Evolutionary conservation across 345 rosid genomes (phyloP), one percentile per base, ranked within the genome.

Genomic region (Linum trigynum): DNA sequence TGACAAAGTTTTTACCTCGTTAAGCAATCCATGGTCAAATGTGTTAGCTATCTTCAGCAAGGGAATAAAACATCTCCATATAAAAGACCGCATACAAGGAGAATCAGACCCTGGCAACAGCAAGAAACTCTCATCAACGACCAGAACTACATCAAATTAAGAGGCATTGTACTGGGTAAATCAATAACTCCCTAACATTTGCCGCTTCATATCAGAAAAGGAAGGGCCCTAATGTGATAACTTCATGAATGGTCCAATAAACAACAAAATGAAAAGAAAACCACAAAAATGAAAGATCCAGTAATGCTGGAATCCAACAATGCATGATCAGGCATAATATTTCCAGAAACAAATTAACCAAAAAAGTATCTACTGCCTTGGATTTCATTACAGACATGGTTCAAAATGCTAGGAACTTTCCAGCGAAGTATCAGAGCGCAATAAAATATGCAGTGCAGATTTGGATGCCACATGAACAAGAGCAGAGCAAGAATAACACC

Each of bases 1-100:
- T 69, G 48, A 69, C 48, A n/a, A 39, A 37, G 4, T 59, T 37
- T 66, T 62, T 72, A 92, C 97, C 97, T 80, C 80, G 76, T 84
- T 90, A 71, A 86, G 79, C 74, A 86, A 62, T 72, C 85, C 91
- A 67, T 80, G 75, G 48, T 88, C 96, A 72, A 81, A 81, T 40
- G 77, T 74, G 63, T 81, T 84, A 43, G 72, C 78, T 82, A 77
- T 82, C 80, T 77, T 84, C 85, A 84, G 71, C 38, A 86, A 55
- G 0, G 96, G 97, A 77, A 92, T 72, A 76, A 88, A 88, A 62
- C 80, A 75, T 71, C 74, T 82, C 91, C 94, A 78, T 55, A 79
- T 74, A 79, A 85, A 90, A 42, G 78, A 77, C 69, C 69, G 80
- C 68, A 90, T 55, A 61, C 75, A 77, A 67, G 74, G 80, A 68